Evolutionary conservation across 2,329 filamentous ascomycete species (phyloP), one percentile per base, ranked within the genome.

Genomic region (Fusarium domesticum): DNA sequence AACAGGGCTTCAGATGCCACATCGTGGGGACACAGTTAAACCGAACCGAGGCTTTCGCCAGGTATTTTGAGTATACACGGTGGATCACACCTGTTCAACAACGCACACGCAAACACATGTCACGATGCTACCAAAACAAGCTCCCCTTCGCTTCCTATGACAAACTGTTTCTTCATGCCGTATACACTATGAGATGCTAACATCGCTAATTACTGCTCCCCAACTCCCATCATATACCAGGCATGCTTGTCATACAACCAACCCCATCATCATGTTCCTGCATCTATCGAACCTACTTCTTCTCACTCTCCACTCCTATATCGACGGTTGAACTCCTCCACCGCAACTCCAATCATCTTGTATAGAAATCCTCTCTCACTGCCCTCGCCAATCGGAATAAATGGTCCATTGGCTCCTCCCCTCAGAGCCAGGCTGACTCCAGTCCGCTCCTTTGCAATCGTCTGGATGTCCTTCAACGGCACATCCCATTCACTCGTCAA

Each of bases 401-500:
- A 98, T 3, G 93, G 93, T 1, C 93, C 93, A 64, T 96, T 96
- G 3, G 85, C 88, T 4, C 91, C 92, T 10, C 91, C 92, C 56
- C 95, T 87, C 54, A 97, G 71, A 36, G 87, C 85, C 50, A 98
- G 80, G 56, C 88, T 91, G 70, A 98, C 83, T 0, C 93, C 95
- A 0, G 93, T 98, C 40, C 93, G 77, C 75, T 98, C 95, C 73
- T 97, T 98, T 35, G 85, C 87, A 54, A 98, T 97, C 0, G 91
- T 97, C 74, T 97, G 91, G 16, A 98, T 83, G 64, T 98, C 93
- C 63, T 93, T 96, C 54, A 98, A 76, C 18, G 89, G 87, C 10
- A 97, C 89, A 61, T 98, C 93, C 93, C 93, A 98, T 69, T 97
- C 92, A 15, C 84, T 91, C 41, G 82, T 84, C 60, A 98, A 75